Evolutionary conservation across 176 grass and related monocot species (phyloP).

Genomic region (Dactylis glomerata): DNA sequence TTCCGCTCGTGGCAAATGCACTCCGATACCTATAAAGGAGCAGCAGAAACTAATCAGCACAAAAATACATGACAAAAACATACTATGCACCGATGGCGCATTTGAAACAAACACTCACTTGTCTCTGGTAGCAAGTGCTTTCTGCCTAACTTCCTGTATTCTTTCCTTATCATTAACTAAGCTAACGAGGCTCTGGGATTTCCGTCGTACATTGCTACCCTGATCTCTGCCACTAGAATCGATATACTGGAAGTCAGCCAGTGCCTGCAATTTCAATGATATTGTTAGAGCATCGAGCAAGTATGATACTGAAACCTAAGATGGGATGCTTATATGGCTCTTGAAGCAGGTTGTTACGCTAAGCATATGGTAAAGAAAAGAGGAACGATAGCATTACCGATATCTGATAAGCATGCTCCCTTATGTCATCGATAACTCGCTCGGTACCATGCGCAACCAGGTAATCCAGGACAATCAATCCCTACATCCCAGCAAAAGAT

Average conservation of each 20-base stretch:
- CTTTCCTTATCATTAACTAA: constrained; percentile 99
- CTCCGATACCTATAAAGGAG: constrained; percentile 57
- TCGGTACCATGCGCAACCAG: constrained; percentile 85
- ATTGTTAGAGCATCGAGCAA: constrained; percentile 11
- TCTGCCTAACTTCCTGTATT: constrained; percentile 91
- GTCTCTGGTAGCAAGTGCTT: constrained; percentile 77
- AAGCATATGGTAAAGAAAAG: not conserved
- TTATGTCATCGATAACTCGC: constrained; percentile 93
- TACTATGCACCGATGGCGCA: not conserved
- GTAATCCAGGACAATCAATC: constrained; percentile 91
- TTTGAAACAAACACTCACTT: constrained; percentile 59
- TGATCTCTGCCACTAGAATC: constrained; percentile 93
- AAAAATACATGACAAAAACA: not conserved
- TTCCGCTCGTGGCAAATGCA: constrained; percentile 57
- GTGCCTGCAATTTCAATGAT: constrained; percentile 52
- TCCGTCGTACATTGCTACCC: constrained; percentile 88
- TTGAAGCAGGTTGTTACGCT: not conserved
- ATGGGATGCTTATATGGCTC: not conserved
- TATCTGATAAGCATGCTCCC: constrained; percentile 93
- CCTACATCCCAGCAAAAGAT: constrained; percentile 42
- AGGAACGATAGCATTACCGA: constrained; percentile 46
- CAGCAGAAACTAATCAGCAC: constrained; percentile 4
- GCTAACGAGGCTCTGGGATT: constrained; percentile 90
- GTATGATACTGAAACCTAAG: not conserved
- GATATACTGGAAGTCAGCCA: constrained; percentile 97